These are phyloP conservation scores for Curvularia sp. DNA, from an alignment of 2,329 filamentous ascomycete genomes.

Conservation along the genomic window DNA sequence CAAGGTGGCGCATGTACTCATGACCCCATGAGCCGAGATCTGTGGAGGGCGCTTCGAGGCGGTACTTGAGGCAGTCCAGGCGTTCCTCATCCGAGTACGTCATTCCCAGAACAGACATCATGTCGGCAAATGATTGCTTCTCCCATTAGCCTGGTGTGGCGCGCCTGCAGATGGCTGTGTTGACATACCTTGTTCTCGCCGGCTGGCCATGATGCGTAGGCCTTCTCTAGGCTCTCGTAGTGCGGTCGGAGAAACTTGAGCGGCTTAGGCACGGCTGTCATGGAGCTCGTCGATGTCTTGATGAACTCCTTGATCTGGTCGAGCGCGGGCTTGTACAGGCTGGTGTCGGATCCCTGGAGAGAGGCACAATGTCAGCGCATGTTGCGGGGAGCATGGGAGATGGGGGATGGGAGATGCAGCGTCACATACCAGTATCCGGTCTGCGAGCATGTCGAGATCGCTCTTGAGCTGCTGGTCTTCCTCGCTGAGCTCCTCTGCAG, in stretches of 20 bases:
- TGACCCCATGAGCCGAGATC: constrained; percentile 98
- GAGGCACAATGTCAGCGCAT: constrained; percentile 34
- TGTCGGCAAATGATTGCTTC: constrained; percentile 83
- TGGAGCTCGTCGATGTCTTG: constrained; percentile 98
- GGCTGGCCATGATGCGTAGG: constrained; percentile 88
- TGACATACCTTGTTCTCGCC: constrained; percentile 77
- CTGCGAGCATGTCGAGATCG: constrained; percentile 97
- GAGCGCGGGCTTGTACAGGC: constrained; percentile 88
- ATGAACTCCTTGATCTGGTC: constrained; percentile 98
- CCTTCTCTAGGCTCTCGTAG: constrained; percentile 85
- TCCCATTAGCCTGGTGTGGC: constrained; percentile 22
- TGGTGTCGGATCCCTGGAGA: constrained; percentile 78
- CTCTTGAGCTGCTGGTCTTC: constrained; percentile 98
- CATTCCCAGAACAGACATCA: constrained; percentile 97
- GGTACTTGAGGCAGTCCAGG: constrained; percentile 95
- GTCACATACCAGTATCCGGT: constrained; percentile 78
- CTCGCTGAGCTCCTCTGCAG: constrained; percentile 88
- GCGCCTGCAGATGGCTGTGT: not conserved
- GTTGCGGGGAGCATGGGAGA: constrained; percentile 20
- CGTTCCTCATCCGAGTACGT: constrained; percentile 97
- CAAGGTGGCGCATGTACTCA: constrained; percentile 95
- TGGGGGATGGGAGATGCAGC: constrained; percentile 8
- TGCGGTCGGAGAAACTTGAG: constrained; percentile 97
- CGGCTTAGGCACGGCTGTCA: constrained; percentile 98
- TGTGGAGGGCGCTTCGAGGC: constrained; percentile 84